Evolutionary conservation across 192 early-diverging fungal species (phyloP), one percentile per base, ranked within the genome.

Genomic region (Linnemannia schmuckeri): DNA sequence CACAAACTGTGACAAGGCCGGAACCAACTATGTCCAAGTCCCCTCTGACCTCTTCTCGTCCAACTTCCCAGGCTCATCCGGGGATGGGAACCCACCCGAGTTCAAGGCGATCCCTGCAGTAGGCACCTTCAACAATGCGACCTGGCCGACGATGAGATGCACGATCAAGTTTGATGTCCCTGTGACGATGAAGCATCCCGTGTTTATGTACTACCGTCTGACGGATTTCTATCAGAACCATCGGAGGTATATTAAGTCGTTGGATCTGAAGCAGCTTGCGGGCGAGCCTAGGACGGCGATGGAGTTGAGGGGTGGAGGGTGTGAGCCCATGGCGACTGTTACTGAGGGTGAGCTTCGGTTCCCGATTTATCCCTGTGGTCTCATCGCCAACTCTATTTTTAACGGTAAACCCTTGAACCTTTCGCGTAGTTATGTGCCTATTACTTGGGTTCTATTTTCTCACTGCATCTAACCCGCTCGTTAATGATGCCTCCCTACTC

Each of bases 191-290:
- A 92, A 91, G 68, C 80, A 93, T 4, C 96, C 96, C 8, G 95
- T 99, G 75, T 99, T 94, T 81, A 78, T 99, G 69, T 99, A 99
- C 88, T 99, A 99, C 83, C 90, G 96, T 55, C 93, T 99, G 70
- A 98, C 98, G 40, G 97, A 98, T 88, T 99, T 99, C 89, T 99
- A 98, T 89, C 99, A 99, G 89, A 99, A 99, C 91, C 97, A 99
- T 81, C 94, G 99, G 49, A 93, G 95, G 74, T 99, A 99, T 80
- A 96, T 99, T 35, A 97, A 98, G 87, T 95, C 94, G 85, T 93
- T 96, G 86, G 94, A 96, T 87, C 87, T 92, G 37, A 93, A 94
- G 73, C 98, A 99, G 84, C 92, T 99, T 17, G 88, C 91, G 42
- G 97, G 97, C 40, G 91, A 91, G 54, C 76, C 76, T 12, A 82